Conservation (phyloP, 2,329 filamentous ascomycete genomes). For the Mycogone perniciosa region DNA sequence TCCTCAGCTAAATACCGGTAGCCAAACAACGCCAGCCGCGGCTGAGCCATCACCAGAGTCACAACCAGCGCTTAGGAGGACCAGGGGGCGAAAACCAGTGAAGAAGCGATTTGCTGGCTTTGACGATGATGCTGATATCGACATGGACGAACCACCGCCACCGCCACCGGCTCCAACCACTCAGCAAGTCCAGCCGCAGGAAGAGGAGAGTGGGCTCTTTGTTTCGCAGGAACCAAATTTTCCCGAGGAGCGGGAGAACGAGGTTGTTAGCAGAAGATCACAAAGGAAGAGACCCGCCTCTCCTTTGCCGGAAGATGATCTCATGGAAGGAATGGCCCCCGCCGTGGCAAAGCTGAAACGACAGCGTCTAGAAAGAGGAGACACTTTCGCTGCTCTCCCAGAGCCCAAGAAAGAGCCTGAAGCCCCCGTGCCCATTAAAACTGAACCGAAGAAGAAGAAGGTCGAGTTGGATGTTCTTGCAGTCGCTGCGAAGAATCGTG, state of each 20-base stretch:
- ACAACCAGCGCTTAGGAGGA: constrained; percentile 16
- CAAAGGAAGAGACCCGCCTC: constrained; percentile 43
- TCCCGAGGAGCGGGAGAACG: constrained; percentile 17
- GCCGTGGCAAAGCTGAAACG: constrained; percentile 73
- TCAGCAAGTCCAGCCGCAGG: constrained; percentile 10
- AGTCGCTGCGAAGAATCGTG: constrained; percentile 52
- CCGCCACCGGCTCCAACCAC: constrained; percentile 2
- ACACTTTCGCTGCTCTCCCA: constrained; percentile 34
- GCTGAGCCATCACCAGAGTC: constrained; percentile 18
- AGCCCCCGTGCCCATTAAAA: constrained; percentile 9
- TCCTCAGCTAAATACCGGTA: constrained; percentile 4
- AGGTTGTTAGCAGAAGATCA: constrained; percentile 18
- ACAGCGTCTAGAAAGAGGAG: constrained; percentile 58
- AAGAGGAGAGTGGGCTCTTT: constrained; percentile 45
- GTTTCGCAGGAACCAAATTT: constrained; percentile 44
- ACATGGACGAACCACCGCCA: constrained; percentile 22
- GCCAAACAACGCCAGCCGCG: constrained; percentile 8
- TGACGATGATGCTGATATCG: constrained; percentile 40
- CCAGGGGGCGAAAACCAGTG: constrained; percentile 31
- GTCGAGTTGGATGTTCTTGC: constrained; percentile 64
- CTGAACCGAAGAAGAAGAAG: constrained; percentile 42
- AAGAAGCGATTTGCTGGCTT: constrained; percentile 68
- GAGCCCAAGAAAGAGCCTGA: constrained; percentile 18
- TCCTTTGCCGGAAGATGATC: constrained; percentile 41
- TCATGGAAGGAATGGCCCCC: constrained; percentile 68